Evolutionary conservation across 2,329 filamentous ascomycete species (phyloP).

Genomic region (Aspergillus ustus): DNA sequence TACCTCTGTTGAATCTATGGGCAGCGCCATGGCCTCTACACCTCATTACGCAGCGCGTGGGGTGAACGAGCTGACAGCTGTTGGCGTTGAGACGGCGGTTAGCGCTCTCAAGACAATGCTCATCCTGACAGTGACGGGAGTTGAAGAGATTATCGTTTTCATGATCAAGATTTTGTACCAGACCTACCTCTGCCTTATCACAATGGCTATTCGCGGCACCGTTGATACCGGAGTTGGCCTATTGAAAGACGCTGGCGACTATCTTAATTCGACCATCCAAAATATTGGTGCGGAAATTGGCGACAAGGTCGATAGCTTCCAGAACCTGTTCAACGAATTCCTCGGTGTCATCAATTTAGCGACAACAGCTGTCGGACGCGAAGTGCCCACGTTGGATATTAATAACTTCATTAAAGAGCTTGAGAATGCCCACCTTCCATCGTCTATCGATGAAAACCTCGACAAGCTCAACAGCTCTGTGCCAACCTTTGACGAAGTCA

Average conservation of each 20-base stretch:
- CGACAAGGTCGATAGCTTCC: constrained; percentile 52
- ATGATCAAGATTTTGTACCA: constrained; percentile 88
- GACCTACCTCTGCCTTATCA: constrained; percentile 88
- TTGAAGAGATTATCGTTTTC: constrained; percentile 88
- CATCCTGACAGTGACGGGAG: constrained; percentile 75
- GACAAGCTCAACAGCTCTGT: constrained; percentile 76
- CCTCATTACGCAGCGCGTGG: constrained; percentile 90
- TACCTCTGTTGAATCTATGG: constrained; percentile 87
- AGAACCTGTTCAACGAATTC: constrained; percentile 59
- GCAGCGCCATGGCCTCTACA: constrained; percentile 97
- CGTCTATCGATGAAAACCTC: constrained; percentile 70
- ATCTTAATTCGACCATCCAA: constrained; percentile 61
- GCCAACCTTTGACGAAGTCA: constrained; percentile 80
- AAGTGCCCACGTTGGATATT: constrained; percentile 66
- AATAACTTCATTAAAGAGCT: constrained; percentile 67
- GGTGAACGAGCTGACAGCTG: constrained; percentile 83
- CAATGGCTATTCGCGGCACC: constrained; percentile 78
- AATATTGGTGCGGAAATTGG: constrained; percentile 53
- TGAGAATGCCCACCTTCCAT: constrained; percentile 70
- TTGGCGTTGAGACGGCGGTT: constrained; percentile 79
- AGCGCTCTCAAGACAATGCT: constrained; percentile 79
- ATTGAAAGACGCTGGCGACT: constrained; percentile 63
- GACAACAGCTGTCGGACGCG: too few species aligned
- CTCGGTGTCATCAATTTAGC: constrained; percentile 59
- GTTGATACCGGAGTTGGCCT: constrained; percentile 70